phyloP scores from a whole-genome alignment of 2,329 filamentous ascomycete genomes.

The Scopulariopsis brevicaulis region DNA sequence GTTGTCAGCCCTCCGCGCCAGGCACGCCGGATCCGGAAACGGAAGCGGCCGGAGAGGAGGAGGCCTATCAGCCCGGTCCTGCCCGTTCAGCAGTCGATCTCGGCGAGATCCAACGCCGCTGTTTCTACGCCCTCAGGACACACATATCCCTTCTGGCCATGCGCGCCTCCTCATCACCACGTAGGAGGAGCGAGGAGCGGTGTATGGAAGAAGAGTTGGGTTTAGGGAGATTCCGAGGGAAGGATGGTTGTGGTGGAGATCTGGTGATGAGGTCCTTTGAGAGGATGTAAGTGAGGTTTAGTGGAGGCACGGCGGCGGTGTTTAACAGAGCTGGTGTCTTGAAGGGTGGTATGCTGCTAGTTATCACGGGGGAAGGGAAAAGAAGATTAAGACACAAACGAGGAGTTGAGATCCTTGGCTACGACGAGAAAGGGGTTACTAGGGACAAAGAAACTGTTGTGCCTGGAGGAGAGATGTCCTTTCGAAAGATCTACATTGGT shows the following conservation, averaged over 20 bases:
- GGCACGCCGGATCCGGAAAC: neutral
- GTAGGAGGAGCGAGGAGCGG: too few relatives aligned
- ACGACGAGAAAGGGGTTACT: too few relatives aligned
- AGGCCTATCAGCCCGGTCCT: neutral
- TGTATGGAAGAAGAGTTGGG: conserved; percentile 5
- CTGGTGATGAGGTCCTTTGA: conserved; percentile 12
- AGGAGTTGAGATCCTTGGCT: too few relatives aligned
- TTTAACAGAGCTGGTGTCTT: neutral
- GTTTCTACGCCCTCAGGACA: conserved; percentile 12
- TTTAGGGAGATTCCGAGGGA: conserved; percentile 19
- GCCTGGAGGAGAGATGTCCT: too few relatives aligned
- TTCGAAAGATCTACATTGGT: too few relatives aligned
- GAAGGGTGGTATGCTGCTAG: neutral
- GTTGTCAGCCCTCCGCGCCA: neutral
- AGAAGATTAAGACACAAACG: neutral
- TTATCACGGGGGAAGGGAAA: neutral
- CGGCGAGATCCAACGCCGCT: conserved; percentile 10
- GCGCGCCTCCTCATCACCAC: conserved; percentile 15
- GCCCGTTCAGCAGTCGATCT: conserved; percentile 9
- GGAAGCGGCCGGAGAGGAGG: neutral
- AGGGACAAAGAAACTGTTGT: too few relatives aligned
- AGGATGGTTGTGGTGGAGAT: conserved; percentile 20
- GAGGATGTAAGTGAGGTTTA: conserved; percentile 19
- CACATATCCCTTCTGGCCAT: conserved; percentile 13
- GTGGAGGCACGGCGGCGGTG: conserved; percentile 5